A percentile compares a stretch with the other conserved stretches of the same genome.
Conservation (phyloP, 306 rosid genomes). For the Acacia acuminata region DNA sequence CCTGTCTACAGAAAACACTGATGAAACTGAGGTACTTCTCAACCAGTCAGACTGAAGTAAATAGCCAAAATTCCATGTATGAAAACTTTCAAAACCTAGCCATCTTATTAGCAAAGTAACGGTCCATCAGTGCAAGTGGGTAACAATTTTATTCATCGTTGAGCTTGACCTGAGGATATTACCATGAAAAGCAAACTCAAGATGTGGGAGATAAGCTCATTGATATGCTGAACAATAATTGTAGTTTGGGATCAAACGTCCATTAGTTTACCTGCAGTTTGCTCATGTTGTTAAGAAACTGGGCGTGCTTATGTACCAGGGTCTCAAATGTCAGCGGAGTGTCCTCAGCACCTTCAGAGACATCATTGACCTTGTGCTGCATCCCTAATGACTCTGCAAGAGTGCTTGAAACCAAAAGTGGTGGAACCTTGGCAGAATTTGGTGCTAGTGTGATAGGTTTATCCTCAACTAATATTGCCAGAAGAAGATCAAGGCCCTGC, state of each 20-base stretch:
- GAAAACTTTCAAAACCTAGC: background rate
- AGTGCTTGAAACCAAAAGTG: conserved; percentile 67
- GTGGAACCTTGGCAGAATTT: conserved; percentile 89
- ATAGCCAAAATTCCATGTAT: background rate
- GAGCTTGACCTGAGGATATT: conserved; percentile 1
- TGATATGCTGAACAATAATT: conserved; percentile 4
- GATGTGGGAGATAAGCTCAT: background rate
- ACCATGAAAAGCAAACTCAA: conserved; percentile 14
- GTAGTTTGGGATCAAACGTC: background rate
- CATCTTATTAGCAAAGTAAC: background rate
- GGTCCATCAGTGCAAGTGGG: background rate
- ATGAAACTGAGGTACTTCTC: conserved; percentile 15
- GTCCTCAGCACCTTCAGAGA: conserved; percentile 74
- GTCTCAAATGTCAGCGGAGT: conserved; percentile 79
- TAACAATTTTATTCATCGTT: conserved; percentile 1
- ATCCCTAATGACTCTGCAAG: conserved; percentile 70
- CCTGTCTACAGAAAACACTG: conserved; percentile 20
- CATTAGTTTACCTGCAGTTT: conserved; percentile 77
- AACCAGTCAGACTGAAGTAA: conserved; percentile 20
- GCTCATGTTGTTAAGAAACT: conserved; percentile 86
- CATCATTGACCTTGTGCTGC: conserved; percentile 75
- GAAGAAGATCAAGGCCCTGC: conserved; percentile 98
- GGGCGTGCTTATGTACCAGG: conserved; percentile 82
- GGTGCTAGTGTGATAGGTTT: conserved; percentile 95
- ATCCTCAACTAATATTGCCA: conserved; percentile 93